Evolutionary conservation across 768 basidiomycete genomes (phyloP).

Genomic region (Tephrocybe sp.): DNA sequence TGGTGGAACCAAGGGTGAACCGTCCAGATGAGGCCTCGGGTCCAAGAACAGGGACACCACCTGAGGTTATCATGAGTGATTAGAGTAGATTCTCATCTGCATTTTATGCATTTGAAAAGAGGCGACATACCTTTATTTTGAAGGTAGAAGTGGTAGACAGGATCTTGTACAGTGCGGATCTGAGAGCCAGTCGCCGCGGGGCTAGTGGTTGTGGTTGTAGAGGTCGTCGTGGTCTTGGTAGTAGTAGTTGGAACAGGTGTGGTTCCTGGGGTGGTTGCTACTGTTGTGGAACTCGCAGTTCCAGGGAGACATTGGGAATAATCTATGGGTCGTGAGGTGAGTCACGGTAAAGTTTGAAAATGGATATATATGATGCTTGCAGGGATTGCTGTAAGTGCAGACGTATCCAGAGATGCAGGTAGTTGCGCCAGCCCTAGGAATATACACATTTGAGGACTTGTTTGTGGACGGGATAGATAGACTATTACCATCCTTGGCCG

Average conservation of each 20-base stretch:
- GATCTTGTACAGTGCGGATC: slow-evolving; percentile 49
- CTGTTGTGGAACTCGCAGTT: slow-evolving; percentile 20
- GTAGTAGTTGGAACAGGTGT: slow-evolving; percentile 22
- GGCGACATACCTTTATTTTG: slow-evolving; percentile 40
- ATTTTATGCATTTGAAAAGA: background rate
- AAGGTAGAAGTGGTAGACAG: slow-evolving; percentile 57
- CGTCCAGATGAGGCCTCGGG: slow-evolving; percentile 48
- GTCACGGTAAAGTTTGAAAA: background rate
- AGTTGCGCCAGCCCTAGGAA: slow-evolving; percentile 37
- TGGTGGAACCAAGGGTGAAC: slow-evolving; percentile 48
- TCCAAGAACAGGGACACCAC: slow-evolving; percentile 47
- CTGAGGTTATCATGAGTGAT: slow-evolving; percentile 24
- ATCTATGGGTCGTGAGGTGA: slow-evolving; percentile 26
- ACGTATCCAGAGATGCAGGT: slow-evolving; percentile 42
- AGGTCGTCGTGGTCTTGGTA: slow-evolving; percentile 26
- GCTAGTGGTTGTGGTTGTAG: slow-evolving; percentile 30
- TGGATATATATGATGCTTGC: slow-evolving; percentile 26
- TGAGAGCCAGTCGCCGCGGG: slow-evolving; percentile 42
- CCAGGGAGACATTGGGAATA: slow-evolving; percentile 55
- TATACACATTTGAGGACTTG: background rate
- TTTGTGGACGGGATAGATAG: background rate
- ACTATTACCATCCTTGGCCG: slow-evolving; percentile 34
- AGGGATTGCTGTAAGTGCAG: slow-evolving; percentile 39
- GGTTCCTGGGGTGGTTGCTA: slow-evolving; percentile 28
- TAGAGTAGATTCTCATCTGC: background rate